phyloP scores from a whole-genome alignment of 2,329 filamentous ascomycete genomes.

The Stemphylium lycopersici region DNA sequence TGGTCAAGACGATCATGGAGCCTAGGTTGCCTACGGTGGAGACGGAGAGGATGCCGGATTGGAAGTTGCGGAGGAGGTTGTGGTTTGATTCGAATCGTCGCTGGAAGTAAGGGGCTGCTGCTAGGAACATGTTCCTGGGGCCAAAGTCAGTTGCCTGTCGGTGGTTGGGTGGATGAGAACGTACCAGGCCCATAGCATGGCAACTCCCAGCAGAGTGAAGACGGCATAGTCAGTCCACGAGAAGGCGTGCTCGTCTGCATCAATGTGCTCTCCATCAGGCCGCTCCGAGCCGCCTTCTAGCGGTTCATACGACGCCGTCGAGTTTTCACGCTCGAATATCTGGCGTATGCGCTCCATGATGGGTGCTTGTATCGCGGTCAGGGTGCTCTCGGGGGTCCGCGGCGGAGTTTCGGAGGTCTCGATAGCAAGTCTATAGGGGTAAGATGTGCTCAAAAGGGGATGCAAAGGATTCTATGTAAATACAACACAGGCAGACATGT shows the following conservation, averaged over 20 bases:
- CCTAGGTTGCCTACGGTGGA: constrained; percentile 83
- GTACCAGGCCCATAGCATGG: constrained; percentile 98
- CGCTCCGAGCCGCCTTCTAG: constrained; percentile 46
- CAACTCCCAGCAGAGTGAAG: constrained; percentile 83
- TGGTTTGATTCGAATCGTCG: constrained; percentile 73
- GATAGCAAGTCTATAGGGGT: constrained; percentile 14
- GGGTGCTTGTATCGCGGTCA: constrained; percentile 3
- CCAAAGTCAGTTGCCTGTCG: constrained; percentile 14
- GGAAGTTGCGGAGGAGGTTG: constrained; percentile 81
- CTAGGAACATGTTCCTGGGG: constrained; percentile 94
- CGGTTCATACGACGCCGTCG: constrained; percentile 44
- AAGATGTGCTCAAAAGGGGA: constrained; percentile 7
- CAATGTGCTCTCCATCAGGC: constrained; percentile 43
- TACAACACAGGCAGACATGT: constrained; percentile 29
- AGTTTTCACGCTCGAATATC: constrained; percentile 38
- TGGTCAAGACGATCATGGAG: constrained; percentile 77
- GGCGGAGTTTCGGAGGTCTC: constrained; percentile 4
- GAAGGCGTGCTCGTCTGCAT: constrained; percentile 58
- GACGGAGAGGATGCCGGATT: constrained; percentile 85
- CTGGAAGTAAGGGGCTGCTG: constrained; percentile 91
- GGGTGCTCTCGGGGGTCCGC: constrained; percentile 8
- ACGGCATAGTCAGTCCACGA: constrained; percentile 86
- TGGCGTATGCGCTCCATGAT: constrained; percentile 46
- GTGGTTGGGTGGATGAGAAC: constrained; percentile 26
- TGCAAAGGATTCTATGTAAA: background rate